Evolutionary conservation across 208 protist species (phyloP).

Genomic region (Leishmania tropica): DNA sequence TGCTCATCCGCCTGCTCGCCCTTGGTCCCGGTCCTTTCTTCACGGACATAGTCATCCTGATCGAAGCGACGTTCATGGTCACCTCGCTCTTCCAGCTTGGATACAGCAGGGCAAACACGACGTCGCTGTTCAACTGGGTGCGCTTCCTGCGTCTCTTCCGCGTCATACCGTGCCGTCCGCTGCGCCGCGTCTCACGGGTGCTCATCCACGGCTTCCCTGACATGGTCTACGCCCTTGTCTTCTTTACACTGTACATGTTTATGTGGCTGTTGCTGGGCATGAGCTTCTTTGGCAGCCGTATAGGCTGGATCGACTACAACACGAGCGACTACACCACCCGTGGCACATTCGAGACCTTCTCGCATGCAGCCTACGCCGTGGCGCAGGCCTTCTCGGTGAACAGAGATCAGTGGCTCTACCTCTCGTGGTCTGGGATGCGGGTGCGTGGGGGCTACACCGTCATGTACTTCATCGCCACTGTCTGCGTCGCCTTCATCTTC

Average conservation of each 20-base stretch:
- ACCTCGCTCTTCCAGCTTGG: slow-evolving; percentile 91
- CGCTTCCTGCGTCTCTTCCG: slow-evolving; percentile 79
- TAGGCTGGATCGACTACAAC: slow-evolving; percentile 52
- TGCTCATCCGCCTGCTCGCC: slow-evolving; percentile 81
- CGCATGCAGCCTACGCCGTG: slow-evolving; percentile 75
- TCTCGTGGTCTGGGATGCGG: slow-evolving; percentile 86
- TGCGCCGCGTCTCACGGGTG: slow-evolving; percentile 80
- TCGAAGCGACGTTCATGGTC: slow-evolving; percentile 73
- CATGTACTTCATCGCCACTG: slow-evolving; percentile 88
- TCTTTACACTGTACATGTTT: slow-evolving; percentile 93
- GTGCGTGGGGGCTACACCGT: slow-evolving; percentile 80
- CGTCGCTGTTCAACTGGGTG: slow-evolving; percentile 91
- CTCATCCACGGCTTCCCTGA: slow-evolving; percentile 79
- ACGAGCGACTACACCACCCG: slow-evolving; percentile 47
- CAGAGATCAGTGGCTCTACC: slow-evolving; percentile 86
- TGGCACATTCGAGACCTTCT: slow-evolving; percentile 84
- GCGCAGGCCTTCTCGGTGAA: slow-evolving; percentile 89
- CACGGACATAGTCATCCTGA: slow-evolving; percentile 72
- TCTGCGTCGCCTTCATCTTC: slow-evolving; percentile 78
- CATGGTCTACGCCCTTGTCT: slow-evolving; percentile 79
- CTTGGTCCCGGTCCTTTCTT: slow-evolving; percentile 84
- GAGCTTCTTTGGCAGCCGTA: slow-evolving; percentile 91
- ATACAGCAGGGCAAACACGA: slow-evolving; percentile 76
- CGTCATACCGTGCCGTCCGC: slow-evolving; percentile 54
- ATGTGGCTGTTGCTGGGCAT: slow-evolving; percentile 92